Base-by-base conservation (phyloP, 176 grass and related monocot species). In the Canna indica region DNA sequence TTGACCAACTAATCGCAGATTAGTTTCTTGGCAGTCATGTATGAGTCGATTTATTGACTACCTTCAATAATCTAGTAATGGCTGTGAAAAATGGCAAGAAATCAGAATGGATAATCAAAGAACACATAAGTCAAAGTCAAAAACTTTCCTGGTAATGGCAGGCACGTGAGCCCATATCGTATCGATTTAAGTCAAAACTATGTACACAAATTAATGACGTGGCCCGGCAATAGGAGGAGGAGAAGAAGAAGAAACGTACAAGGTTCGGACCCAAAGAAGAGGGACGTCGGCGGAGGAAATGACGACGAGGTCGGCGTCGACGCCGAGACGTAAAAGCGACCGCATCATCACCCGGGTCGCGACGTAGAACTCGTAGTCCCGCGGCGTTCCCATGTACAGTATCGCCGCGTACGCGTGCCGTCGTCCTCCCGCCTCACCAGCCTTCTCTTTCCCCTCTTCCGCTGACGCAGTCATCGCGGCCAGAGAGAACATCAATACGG, bases 301-400 rank as follows among this genome's bases (percentile, higher is more conserved):
- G 77, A 99, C 82, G 38, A 99, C 86, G 69, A 82, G 94, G 74
- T 99, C 94, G 64, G 94, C 94, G 67, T 85, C 78, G 59, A 86
- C 86, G 29, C 59, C 73, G 75, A 99, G 62, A 50, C 59, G 64
- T 13, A 73, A 69, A 30, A 99, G 86, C 36, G 89, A 85, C 33
- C 94, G 77, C 94, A 93, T 99, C 94, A 99, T 93, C 26, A 99
- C 90, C 41, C 94, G 60, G 69, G 88, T 82, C 26, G 89, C 90
- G 25, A 93, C 86, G 75, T 99, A 93, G 86, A 99, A 99, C 84
- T 99, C 90, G 80, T 99, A 99, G 76, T 99, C 94, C 81, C 89
- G 76, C 77, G 86, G 86, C 72, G 94, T 99, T 28, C 94, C 94
- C 90, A 99, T 93, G 89, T 99, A 99, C 90, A 99, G 93, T 86